Evolutionary conservation across 106 monocot genomes (phyloP), one percentile per base, ranked within the genome.

Genomic region (Phalaenopsis aphrodite): DNA sequence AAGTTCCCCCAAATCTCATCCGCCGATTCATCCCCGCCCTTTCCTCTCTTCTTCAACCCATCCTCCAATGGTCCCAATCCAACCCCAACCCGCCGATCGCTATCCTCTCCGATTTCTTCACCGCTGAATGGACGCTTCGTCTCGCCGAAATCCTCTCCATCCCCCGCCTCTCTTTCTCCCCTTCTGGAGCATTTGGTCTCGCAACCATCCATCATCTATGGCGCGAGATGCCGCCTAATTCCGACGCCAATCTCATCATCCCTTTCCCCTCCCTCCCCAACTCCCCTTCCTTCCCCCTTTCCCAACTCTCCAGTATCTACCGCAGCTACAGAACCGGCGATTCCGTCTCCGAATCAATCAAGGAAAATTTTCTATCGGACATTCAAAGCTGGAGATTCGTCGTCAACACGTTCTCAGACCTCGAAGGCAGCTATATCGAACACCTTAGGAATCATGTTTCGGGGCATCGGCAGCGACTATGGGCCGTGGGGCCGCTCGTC

Each of bases 61-160:
- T 92, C n/a, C 81, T 87, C 65, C 5, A 39, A 14, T 95, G 92
- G 94, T 87, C 84, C 24, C 65, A 78, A 10, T 41, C 80, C 37
- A 19, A 46, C n/a, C 3, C 88, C 4, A n/a, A 57, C 42, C 72
- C 82, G 0, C 82, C 87, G 2, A 39, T 36, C n/a, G 82, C 83
- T 37, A 84, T 90, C 76, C 14, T 88, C 24, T 88, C 85, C 78
- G 93, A 93, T 82, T 84, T 90, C 79, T 77, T 87, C 38, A 84
- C 84, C 55, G n/a, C 79, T 52, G 87, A 79, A 1, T 88, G 89
- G 86, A 84, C 85, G 5, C 12, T 36, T 3, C 56, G 41, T 47
- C 79, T 86, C 42, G 83, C 85, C 52, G 45, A 24, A 55, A 37
- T 77, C 2, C 79, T 89, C 24, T 65, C 76, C 47, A 17, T 86